Percentiles rank a stretch among this genome's conserved stretches.
These are phyloP conservation scores for Phytopythium vexans DNA, from an alignment of 352 stramenopile species.

Conservation along the genomic window DNA sequence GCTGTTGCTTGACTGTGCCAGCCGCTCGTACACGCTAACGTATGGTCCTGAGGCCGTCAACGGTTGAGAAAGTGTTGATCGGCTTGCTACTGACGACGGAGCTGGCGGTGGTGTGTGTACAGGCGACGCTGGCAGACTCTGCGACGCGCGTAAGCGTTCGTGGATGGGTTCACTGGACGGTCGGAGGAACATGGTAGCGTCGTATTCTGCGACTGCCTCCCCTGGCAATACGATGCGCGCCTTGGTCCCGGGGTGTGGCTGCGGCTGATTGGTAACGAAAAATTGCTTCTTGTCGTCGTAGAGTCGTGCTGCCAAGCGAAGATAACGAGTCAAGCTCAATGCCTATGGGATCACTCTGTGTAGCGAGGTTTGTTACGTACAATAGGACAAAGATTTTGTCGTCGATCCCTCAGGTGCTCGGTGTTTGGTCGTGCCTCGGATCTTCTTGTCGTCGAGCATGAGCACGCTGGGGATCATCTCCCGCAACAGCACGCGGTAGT, in stretches of 20 bases:
- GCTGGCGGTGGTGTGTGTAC: constrained; percentile 7
- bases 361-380: constrained; percentile 24
- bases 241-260: constrained; percentile 32
- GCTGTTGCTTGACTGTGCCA: constrained; percentile 43
- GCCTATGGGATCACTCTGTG: background rate
- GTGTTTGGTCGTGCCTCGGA: constrained; percentile 44
- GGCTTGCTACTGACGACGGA: constrained; percentile 1
- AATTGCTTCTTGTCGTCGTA: constrained; percentile 84
- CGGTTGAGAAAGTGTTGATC: too few species aligned
- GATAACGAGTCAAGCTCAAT: constrained; percentile 1
- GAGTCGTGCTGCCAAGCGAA: constrained; percentile 40
- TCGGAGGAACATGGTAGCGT: constrained; percentile 55
- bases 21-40: constrained; percentile 65
- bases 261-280: constrained; percentile 48
- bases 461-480: constrained; percentile 74
- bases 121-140: constrained; percentile 6
- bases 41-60: constrained; percentile 23
- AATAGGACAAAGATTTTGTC: constrained; percentile 72
- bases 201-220: constrained; percentile 39
- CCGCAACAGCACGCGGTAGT: constrained; percentile 64
- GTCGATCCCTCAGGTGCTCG: constrained; percentile 25
- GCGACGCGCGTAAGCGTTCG: constrained; percentile 23
- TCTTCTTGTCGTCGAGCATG: constrained; percentile 77
- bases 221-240: constrained; percentile 33
- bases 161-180: constrained; percentile 33